These are phyloP conservation scores for Colletotrichum sp. DNA, from an alignment of 2,329 filamentous ascomycete species.

Conservation along the genomic window DNA sequence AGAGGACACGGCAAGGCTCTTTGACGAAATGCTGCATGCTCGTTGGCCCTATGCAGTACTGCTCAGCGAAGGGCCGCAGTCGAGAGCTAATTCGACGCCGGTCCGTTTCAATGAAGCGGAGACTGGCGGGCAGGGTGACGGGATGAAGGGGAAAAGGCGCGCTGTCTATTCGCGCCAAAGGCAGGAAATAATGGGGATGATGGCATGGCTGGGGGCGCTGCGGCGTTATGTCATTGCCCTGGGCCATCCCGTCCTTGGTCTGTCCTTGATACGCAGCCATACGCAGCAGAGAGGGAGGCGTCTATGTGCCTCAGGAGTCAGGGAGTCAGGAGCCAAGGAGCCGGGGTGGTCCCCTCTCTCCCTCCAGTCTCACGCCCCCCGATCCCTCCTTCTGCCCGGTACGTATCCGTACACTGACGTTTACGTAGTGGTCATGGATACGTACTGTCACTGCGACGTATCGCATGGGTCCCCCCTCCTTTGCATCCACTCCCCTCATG, in stretches of 20 bases:
- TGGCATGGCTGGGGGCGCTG: conserved; percentile 16
- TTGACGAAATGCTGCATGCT: conserved; percentile 7
- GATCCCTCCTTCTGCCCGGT: neutral
- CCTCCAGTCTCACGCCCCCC: neutral
- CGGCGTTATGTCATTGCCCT: conserved; percentile 20
- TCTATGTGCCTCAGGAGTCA: neutral
- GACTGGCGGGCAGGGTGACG: conserved; percentile 1
- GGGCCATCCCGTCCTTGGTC: neutral
- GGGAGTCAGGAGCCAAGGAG: neutral
- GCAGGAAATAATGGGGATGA: conserved; percentile 11
- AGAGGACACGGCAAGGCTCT: neutral
- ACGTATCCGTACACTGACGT: neutral
- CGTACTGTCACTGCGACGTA: neutral
- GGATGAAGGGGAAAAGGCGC: neutral
- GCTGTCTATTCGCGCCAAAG: conserved; percentile 3
- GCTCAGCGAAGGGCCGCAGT: neutral
- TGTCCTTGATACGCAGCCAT: conserved; percentile 1
- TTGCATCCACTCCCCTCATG: conserved; percentile 6
- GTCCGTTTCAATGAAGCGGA: conserved; percentile 20
- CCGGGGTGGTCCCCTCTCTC: neutral
- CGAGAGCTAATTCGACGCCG: conserved; percentile 12
- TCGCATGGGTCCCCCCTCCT: conserved; percentile 12
- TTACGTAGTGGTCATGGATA: neutral
- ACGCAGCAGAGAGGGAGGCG: neutral
- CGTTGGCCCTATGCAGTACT: neutral